Conservation (phyloP, 2,329 filamentous ascomycete genomes). For the Aspergillus chevalieri region DNA sequence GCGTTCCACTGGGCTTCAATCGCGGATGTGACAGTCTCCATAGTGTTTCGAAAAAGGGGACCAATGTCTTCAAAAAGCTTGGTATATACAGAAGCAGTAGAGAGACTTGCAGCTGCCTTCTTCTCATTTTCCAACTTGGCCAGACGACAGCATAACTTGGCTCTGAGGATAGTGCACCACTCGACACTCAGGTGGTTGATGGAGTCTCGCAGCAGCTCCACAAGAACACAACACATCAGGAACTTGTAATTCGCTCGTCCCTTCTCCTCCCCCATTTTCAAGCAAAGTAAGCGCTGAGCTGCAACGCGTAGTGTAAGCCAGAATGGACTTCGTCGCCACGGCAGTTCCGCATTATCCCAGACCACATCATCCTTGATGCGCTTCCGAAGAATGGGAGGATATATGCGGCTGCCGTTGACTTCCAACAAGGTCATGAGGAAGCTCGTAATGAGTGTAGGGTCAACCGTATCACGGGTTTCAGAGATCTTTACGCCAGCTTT, state of each 20-base stretch:
- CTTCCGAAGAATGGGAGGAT: conserved; percentile 46
- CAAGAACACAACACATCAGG: conserved; percentile 46
- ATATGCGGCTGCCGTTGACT: conserved; percentile 41
- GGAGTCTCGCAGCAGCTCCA: conserved; percentile 42
- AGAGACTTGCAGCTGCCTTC: neutral
- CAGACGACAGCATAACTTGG: conserved; percentile 54
- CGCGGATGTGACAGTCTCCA: neutral
- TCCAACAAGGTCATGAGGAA: conserved; percentile 57
- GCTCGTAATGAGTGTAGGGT: conserved; percentile 54
- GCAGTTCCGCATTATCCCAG: conserved; percentile 42
- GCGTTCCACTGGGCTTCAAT: conserved; percentile 5
- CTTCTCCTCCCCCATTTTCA: conserved; percentile 31
- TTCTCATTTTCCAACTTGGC: conserved; percentile 50
- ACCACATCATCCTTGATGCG: conserved; percentile 57
- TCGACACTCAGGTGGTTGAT: conserved; percentile 28
- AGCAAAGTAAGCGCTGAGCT: conserved; percentile 47
- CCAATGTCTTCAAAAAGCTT: conserved; percentile 15
- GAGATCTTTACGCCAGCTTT: conserved; percentile 48
- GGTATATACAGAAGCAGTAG: conserved; percentile 14
- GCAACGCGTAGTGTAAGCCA: conserved; percentile 60
- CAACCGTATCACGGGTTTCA: conserved; percentile 54
- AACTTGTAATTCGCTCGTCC: conserved; percentile 54
- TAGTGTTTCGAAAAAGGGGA: neutral
- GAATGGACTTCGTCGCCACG: conserved; percentile 59
- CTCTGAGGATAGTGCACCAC: conserved; percentile 35